phyloP scores from a whole-genome alignment of 2,329 filamentous ascomycete genomes.

The Talaromyces funiculosus region DNA sequence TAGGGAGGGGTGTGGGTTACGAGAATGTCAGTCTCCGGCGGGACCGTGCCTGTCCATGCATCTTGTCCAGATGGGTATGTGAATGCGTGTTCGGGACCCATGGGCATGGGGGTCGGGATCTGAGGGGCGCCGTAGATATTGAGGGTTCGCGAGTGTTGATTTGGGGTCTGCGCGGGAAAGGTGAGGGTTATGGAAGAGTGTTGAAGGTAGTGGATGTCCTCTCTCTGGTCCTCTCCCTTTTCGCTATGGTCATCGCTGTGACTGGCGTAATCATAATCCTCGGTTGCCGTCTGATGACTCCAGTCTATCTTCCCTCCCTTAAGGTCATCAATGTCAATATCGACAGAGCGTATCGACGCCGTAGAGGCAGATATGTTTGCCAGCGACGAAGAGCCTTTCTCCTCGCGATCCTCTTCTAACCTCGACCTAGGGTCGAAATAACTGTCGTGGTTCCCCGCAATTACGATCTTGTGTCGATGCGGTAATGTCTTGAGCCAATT shows the following conservation, averaged over 20 bases:
- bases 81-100: conserved; percentile 68
- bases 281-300: conserved; percentile 15
- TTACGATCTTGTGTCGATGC: conserved; percentile 72
- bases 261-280: conserved; percentile 35
- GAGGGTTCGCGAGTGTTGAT: conserved; percentile 52
- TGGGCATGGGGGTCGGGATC: conserved; percentile 61
- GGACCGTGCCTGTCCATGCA: conserved; percentile 68
- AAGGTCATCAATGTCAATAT: conserved; percentile 40
- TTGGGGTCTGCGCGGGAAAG: conserved; percentile 47
- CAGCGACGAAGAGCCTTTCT: conserved; percentile 18
- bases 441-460: conserved; percentile 84
- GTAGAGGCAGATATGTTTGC: conserved; percentile 30
- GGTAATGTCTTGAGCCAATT: conserved; percentile 73
- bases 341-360: conserved; percentile 32
- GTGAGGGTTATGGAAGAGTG: conserved; percentile 59
- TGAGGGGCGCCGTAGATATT: conserved; percentile 77
- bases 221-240: neutral
- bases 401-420: conserved; percentile 48
- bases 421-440: conserved; percentile 69
- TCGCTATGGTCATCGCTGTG: neutral
- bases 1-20: conserved; percentile 76
- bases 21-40: conserved; percentile 67
- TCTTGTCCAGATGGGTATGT: conserved; percentile 63
- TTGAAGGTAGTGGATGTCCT: conserved; percentile 65
- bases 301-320: conserved; percentile 50